phyloP scores from a whole-genome alignment of 169 alveolate genomes.

The Babesia ovata region DNA sequence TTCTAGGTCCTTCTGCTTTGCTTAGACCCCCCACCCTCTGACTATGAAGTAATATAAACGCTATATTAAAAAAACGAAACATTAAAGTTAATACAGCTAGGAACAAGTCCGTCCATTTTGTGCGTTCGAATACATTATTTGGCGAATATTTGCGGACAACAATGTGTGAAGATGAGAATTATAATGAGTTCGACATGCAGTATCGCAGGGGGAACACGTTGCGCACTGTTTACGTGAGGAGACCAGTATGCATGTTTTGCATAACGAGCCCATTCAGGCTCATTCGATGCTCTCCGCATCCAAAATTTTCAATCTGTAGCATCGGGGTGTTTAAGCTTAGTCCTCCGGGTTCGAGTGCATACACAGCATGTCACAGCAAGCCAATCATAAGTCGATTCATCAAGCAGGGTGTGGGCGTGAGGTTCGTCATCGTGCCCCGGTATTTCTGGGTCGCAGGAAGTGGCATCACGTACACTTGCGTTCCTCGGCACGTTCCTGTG shows the following conservation, averaged over 20 bases:
- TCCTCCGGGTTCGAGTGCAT: conserved; percentile 57
- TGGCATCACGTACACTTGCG: background rate
- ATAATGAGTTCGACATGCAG: conserved; percentile 1
- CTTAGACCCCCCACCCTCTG: no score
- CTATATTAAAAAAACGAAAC: no score
- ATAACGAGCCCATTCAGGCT: conserved; percentile 3
- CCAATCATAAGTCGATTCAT: conserved; percentile 13
- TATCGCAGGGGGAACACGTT: background rate
- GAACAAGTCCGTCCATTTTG: no score
- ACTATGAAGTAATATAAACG: no score
- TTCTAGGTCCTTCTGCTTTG: no score
- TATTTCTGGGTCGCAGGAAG: no score
- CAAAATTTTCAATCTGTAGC: background rate
- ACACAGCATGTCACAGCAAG: conserved; percentile 39
- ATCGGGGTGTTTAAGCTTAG: background rate
- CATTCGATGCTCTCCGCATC: background rate
- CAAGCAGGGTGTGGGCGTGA: background rate
- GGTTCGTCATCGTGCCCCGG: background rate
- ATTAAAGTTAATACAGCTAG: no score
- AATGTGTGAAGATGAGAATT: background rate
- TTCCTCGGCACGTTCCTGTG: conserved; percentile 21
- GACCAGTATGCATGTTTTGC: background rate
- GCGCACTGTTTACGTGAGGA: background rate
- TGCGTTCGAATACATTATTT: no score
- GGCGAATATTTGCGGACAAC: background rate